Base-by-base conservation (phyloP, 345 rosid species). In the Salix arbutifolia region DNA sequence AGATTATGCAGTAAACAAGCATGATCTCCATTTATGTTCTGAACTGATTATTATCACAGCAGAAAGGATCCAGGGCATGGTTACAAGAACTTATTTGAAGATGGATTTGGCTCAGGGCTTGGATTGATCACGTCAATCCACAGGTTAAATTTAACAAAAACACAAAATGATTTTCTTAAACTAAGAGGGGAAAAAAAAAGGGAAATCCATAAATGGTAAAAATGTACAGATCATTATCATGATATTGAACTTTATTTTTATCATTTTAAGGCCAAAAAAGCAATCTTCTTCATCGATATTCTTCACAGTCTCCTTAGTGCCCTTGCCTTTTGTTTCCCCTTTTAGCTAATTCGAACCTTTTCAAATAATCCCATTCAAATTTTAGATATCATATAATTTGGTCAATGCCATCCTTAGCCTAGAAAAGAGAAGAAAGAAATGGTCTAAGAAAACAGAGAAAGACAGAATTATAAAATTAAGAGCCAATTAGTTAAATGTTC, bases 241-340 rank as follows among this genome's bases (percentile, higher is more conserved):
- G 70, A 69, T 80, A 80, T 76, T 73, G 77, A 70, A 76, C 79
- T 85, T 85, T 83, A 52, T 66, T 80, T 35, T 66, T 64, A 37
- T 69, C 64, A 74, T 65, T 76, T 70, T 68, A 3, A 78, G 31
- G 71, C 64, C 76, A 69, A 77, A 82, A 85, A 78, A 73, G 78
- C 76, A 83, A 77, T 72, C 77, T 77, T 48, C 82, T 77, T 50
- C 82, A 77, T 60, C 74, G 25, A 56, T 42, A 73, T 75, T 76
- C 70, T 78, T 79, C 82, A 74, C 70, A 30, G 46, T 73, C 68
- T 62, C 25, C 67, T 53, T 31, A 69, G 58, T 71, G 23, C 69
- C 74, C 67, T 70, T 11, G 23, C 26, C 10, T 50, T 69, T 74
- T 67, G 65, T 31, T 48, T 40, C 13, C 35, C 52, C 61, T 76